Conservation (phyloP, 1,139 yeast species). For the Suhomyces ambrosiae region DNA sequence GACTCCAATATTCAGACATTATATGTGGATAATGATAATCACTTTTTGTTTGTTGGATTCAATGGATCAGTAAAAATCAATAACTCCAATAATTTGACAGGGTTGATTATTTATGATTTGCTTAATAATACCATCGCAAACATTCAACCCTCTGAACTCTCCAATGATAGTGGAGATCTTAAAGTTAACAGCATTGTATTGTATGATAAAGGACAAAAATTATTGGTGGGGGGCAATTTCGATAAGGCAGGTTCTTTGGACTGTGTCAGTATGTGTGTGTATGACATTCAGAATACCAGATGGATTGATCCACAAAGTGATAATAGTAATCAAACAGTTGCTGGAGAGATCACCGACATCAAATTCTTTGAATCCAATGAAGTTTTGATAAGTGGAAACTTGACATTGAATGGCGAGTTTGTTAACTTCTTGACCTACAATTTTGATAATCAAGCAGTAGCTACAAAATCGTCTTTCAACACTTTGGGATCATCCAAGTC, state of each 20-base stretch:
- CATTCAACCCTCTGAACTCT: constrained; percentile 52
- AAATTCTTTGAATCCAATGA: constrained; percentile 52
- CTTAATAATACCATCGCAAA: constrained; percentile 36
- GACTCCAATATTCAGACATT: constrained; percentile 41
- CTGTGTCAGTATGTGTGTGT: constrained; percentile 70
- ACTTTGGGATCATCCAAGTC: constrained; percentile 38
- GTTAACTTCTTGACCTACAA: constrained; percentile 55
- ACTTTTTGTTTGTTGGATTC: constrained; percentile 52
- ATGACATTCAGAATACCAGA: constrained; percentile 54
- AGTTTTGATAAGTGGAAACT: constrained; percentile 65
- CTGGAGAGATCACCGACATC: constrained; percentile 60
- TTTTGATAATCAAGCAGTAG: constrained; percentile 39
- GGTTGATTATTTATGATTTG: constrained; percentile 57
- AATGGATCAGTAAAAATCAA: constrained; percentile 44
- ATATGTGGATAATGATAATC: constrained; percentile 39
- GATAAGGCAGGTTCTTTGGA: constrained; percentile 57
- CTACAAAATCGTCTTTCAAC: constrained; percentile 25
- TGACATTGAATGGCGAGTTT: constrained; percentile 40
- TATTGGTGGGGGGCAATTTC: constrained; percentile 81
- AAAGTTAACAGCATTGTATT: constrained; percentile 56
- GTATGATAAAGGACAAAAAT: constrained; percentile 49
- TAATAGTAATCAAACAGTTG: constrained; percentile 29
- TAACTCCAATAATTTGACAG: constrained; percentile 32
- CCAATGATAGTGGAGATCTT: constrained; percentile 28
- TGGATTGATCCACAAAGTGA: constrained; percentile 56